Base-by-base conservation (phyloP, 106 monocot species). In the Dendrobium officinale region DNA sequence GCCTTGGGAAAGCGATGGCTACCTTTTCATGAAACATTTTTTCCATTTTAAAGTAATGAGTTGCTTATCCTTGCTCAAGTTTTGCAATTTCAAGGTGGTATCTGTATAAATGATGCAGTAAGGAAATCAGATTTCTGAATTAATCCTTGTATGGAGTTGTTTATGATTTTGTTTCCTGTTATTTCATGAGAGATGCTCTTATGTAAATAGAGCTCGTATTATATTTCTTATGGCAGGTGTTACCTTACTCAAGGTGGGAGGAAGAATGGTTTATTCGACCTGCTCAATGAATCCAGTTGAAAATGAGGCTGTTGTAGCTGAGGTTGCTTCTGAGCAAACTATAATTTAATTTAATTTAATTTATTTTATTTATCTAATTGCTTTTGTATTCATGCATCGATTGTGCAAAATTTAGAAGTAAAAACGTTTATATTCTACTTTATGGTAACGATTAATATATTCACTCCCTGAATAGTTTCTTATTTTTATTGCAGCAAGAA, bases 231-330 rank as follows among this genome's bases (percentile, higher is more conserved):
- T 81, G 85, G 55, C 82, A 99, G 98, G 98, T 79, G 58, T 99
- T 81, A 68, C 88, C 77, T 87, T 95, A 87, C 89, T 99, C 80
- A 95, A 95, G 93, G 88, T 95, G 55, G 95, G 95, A 68, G 98
- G 98, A 74, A 91, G 92, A 81, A 95, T 99, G 89, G 98, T 99
- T 79, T 99, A 99, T 72, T 99, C 98, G 43, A 99, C 98, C 3
- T 99, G 98, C 73, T 95, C 92, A 80, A 91, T 99, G 98, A 99
- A 99, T 87, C 98, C 98, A 29, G 91, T 99, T 83, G 98, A 99
- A 88, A 93, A 99, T 86, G 98, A 99, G 82, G 98, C 98, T 82
- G 98, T 99, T 84, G 87, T 95, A 40, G 86, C 95, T 33, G 98
- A 99, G 91, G 98, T 99, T 73, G 20, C 58, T 79, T 72, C 5